Evolutionary conservation across 176 grass and related monocot genomes (phyloP).

Genomic region (Zizania latifolia): DNA sequence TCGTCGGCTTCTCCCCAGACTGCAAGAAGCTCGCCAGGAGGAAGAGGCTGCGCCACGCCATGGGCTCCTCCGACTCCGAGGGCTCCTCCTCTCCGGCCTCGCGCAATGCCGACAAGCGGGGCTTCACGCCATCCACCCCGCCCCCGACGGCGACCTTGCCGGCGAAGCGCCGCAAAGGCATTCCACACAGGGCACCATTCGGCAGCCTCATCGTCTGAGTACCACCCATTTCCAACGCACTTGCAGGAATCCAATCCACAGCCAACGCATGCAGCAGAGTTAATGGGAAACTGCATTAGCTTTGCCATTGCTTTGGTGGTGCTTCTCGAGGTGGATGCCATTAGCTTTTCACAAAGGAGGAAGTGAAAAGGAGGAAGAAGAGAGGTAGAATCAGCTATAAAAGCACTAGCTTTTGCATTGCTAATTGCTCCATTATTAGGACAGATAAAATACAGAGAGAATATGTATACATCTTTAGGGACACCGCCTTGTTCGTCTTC

Average conservation of each 20-base stretch:
- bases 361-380: background rate
- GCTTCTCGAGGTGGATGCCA: constrained; percentile 64
- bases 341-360: constrained; percentile 34
- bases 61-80: constrained; percentile 28
- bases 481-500: background rate
- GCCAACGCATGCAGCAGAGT: background rate
- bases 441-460: constrained; percentile 33
- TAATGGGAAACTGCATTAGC: constrained; percentile 7
- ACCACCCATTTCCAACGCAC: constrained; percentile 12
- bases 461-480: constrained; percentile 41
- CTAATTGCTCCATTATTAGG: constrained; percentile 18
- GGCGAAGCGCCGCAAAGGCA: constrained; percentile 80
- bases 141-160: constrained; percentile 42
- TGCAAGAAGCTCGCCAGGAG: background rate
- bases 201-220: constrained; percentile 72
- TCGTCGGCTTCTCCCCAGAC: constrained; percentile 41
- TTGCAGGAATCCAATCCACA: background rate
- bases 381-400: background rate
- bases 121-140: constrained; percentile 75
- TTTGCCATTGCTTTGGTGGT: constrained; percentile 33
- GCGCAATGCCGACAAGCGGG: constrained; percentile 39
- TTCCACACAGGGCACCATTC: constrained; percentile 74
- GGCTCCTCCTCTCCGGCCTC: constrained; percentile 25
- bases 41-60: constrained; percentile 21
- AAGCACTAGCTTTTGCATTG: constrained; percentile 12